A percentile compares a stretch with the other conserved stretches of the same genome.
phyloP scores from a whole-genome alignment of 176 grass and related monocot species.

The Puccinellia tenuiflora region DNA sequence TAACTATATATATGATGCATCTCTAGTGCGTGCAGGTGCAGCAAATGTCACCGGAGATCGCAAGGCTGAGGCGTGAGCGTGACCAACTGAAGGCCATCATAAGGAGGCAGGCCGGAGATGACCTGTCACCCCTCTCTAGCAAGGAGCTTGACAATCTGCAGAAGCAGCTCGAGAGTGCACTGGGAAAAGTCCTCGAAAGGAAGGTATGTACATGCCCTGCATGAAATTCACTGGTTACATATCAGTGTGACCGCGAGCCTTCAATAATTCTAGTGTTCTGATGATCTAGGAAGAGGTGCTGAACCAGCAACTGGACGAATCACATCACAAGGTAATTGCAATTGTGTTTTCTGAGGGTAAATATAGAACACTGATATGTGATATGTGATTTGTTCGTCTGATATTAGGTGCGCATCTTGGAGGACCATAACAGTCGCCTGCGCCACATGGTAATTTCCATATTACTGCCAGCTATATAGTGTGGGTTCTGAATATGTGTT shows the following conservation, averaged over 20 bases:
- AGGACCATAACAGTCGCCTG: background rate
- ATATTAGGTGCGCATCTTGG: background rate
- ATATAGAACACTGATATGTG: background rate
- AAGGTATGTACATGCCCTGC: background rate
- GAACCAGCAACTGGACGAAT: background rate
- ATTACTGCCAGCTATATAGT: background rate
- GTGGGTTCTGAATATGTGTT: too few relatives aligned
- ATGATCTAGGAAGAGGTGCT: background rate
- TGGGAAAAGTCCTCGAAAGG: background rate
- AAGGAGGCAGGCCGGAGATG: conserved; percentile 31
- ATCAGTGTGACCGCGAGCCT: background rate
- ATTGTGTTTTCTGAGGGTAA: background rate
- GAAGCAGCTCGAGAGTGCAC: background rate
- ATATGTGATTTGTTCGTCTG: background rate
- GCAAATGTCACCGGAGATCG: conserved; percentile 37
- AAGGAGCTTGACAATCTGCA: background rate
- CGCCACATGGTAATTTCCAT: background rate
- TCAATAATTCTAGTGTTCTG: background rate
- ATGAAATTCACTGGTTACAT: background rate
- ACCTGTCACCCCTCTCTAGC: background rate
- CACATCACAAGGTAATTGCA: background rate
- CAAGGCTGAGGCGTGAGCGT: conserved; percentile 35
- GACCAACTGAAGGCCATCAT: conserved; percentile 27
- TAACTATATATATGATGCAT: background rate
- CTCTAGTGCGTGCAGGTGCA: background rate